These are phyloP conservation scores for Mitragyna speciosa DNA, from an alignment of 257 asterid species.

Conservation along the genomic window DNA sequence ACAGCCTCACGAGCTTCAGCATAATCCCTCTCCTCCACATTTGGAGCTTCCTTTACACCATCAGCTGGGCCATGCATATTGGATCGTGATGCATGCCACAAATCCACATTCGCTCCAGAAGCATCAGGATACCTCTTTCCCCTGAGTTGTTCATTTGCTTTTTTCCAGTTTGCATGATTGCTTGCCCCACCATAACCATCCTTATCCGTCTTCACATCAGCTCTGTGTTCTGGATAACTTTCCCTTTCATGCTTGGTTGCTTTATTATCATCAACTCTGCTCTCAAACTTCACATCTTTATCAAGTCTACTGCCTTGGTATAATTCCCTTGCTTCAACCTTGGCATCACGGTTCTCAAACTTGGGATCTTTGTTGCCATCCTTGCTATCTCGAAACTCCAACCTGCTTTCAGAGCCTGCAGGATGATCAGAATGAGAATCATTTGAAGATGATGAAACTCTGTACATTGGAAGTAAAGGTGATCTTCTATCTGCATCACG, in stretches of 20 bases:
- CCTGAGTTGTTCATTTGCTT: constrained; percentile 53
- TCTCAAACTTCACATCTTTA: constrained; percentile 48
- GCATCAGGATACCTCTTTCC: constrained; percentile 60
- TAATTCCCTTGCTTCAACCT: constrained; percentile 61
- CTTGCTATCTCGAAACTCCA: constrained; percentile 61
- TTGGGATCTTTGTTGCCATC: constrained; percentile 54
- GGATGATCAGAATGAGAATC: constrained; percentile 60
- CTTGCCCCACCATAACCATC: constrained; percentile 53
- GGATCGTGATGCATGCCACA: constrained; percentile 57
- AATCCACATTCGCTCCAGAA: constrained; percentile 52
- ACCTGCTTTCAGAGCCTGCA: constrained; percentile 54
- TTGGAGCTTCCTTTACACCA: constrained; percentile 56
- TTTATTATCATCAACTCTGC: constrained; percentile 63
- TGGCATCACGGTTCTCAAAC: constrained; percentile 61
- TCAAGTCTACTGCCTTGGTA: constrained; percentile 56
- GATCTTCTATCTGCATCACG: constrained; percentile 74
- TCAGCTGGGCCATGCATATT: constrained; percentile 55
- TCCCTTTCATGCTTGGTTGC: constrained; percentile 64
- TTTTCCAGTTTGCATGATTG: constrained; percentile 66
- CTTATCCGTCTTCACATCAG: constrained; percentile 61
- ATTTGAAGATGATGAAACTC: constrained; percentile 52
- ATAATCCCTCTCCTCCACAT: constrained; percentile 51
- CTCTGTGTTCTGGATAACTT: constrained; percentile 56
- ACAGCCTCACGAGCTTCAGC: constrained; percentile 70
- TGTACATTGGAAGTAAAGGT: constrained; percentile 61